phyloP scores from a whole-genome alignment of 257 asterid species.

The Solanum sejunctum region DNA sequence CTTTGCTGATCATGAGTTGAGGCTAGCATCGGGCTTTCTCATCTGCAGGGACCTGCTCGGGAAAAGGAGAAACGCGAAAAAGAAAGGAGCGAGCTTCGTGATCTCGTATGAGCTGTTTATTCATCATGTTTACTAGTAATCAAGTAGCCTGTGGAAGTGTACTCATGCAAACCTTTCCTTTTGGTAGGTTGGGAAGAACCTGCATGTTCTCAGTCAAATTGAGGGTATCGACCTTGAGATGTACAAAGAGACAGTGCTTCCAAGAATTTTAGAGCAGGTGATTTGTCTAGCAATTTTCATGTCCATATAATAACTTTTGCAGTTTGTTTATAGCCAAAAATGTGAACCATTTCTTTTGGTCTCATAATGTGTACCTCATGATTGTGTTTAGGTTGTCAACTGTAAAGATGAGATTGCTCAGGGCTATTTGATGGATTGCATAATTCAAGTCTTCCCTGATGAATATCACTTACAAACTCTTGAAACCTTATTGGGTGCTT shows the following conservation, averaged over 20 bases:
- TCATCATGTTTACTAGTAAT: constrained; percentile 2
- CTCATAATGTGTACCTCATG: background rate
- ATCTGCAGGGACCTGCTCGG: constrained; percentile 89
- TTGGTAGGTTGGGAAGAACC: constrained; percentile 92
- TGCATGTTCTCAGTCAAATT: constrained; percentile 95
- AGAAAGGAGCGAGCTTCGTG: constrained; percentile 98
- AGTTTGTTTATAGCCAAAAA: background rate
- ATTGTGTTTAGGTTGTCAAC: constrained; percentile 65
- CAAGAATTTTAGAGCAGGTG: constrained; percentile 96
- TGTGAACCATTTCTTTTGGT: background rate
- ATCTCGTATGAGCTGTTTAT: constrained; percentile 51
- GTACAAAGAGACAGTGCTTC: constrained; percentile 89
- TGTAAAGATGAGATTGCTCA: constrained; percentile 99
- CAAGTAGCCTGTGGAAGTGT: constrained; percentile 3
- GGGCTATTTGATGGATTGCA: constrained; percentile 94
- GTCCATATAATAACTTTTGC: background rate
- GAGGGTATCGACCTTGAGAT: constrained; percentile 98
- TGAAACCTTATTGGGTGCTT: constrained; percentile 85
- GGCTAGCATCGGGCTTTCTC: constrained; percentile 30
- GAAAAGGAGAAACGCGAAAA: constrained; percentile 94
- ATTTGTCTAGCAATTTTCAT: background rate
- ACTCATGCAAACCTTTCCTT: constrained; percentile 14
- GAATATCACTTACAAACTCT: constrained; percentile 97
- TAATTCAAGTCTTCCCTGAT: constrained; percentile 98
- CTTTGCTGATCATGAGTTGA: constrained; percentile 32